Conservation (phyloP, 495 filamentous ascomycete species). For the Penicillium bovifimosum region DNA sequence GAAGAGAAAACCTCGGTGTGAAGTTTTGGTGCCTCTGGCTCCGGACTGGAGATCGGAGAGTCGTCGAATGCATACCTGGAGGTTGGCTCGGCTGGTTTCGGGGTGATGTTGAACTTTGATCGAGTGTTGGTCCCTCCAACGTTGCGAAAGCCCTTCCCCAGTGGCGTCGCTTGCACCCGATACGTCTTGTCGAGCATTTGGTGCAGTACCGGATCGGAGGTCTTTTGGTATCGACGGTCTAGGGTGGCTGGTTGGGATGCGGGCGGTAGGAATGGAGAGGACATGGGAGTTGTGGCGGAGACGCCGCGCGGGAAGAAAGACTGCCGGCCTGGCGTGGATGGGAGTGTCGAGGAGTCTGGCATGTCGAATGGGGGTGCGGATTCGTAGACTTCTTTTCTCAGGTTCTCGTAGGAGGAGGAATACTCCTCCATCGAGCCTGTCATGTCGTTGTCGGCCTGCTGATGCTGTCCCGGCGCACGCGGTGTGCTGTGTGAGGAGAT, state of each 20-base stretch:
- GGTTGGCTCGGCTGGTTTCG: conserved; percentile 25
- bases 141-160: conserved; percentile 43
- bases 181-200: conserved; percentile 89
- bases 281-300: conserved; percentile 32
- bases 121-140: conserved; percentile 20
- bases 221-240: conserved; percentile 31
- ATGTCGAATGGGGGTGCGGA: conserved; percentile 30
- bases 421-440: conserved; percentile 56
- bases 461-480: conserved; percentile 43
- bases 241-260: conserved; percentile 33
- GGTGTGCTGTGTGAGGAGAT: conserved; percentile 50
- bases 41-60: conserved; percentile 71
- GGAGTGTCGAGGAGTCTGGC: conserved; percentile 38
- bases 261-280: conserved; percentile 48
- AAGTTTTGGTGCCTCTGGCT: conserved; percentile 72
- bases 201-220: conserved; percentile 72
- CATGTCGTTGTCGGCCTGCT: conserved; percentile 46
- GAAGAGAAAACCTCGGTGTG: conserved; percentile 83
- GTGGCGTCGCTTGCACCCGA: conserved; percentile 85
- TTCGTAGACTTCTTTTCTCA: conserved; percentile 27
- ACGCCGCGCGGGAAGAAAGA: conserved; percentile 25
- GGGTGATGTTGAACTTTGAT: conserved; percentile 34
- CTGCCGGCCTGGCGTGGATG: conserved; percentile 37
- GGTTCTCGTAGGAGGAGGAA: conserved; percentile 31
- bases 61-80: conserved; percentile 34